These are phyloP conservation scores for Microstegium vimineum DNA, from an alignment of 176 grass and related monocot species.

Conservation along the genomic window DNA sequence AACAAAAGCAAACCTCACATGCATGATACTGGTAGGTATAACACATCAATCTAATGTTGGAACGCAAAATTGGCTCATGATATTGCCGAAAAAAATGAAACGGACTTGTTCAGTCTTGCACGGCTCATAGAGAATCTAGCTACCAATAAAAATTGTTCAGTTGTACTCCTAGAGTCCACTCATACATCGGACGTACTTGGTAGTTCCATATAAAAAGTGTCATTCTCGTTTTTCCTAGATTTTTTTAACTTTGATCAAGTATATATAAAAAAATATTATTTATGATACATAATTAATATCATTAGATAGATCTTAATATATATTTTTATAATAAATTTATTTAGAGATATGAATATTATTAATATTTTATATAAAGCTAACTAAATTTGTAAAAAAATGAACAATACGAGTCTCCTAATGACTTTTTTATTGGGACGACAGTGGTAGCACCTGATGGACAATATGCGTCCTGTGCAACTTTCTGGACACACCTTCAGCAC, in stretches of 20 bases:
- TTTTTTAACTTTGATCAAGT: no score
- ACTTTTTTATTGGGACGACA: no score
- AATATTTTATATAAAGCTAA: no score
- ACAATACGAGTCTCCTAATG: no score
- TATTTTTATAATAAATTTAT: no score
- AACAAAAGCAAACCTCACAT: background rate
- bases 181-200: background rate
- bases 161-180: background rate
- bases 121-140: background rate
- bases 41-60: background rate
- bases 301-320: no score
- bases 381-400: no score
- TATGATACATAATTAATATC: no score
- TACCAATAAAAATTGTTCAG: background rate
- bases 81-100: background rate
- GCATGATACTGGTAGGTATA: conserved; percentile 1
- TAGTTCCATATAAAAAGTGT: no score
- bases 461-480: background rate
- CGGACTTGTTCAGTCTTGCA: background rate
- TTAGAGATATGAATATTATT: no score
- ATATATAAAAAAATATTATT: no score
- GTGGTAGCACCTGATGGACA: background rate
- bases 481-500: background rate
- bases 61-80: background rate
- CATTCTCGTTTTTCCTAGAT: no score